Evolutionary conservation across 1,284 basidiomycete genomes (phyloP).

Genomic region (Apiotrichum mycotoxinovorans): DNA sequence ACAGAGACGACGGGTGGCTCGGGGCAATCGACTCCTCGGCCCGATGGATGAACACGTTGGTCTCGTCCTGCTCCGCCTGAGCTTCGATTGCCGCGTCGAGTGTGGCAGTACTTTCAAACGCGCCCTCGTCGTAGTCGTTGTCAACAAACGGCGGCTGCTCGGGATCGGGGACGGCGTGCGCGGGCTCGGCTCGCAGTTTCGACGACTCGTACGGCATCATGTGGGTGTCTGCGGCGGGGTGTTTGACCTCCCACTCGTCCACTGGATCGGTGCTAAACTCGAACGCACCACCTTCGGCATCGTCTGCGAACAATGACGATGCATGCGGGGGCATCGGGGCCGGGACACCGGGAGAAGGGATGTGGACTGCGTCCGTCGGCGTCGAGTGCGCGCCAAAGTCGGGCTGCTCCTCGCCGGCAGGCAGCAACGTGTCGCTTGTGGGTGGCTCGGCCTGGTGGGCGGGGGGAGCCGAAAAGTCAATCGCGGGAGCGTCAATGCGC

Average conservation of each 20-base stretch:
- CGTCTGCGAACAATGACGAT: slow-evolving; percentile 10
- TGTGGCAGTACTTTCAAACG: slow-evolving; percentile 9
- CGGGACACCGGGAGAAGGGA: slow-evolving; percentile 4
- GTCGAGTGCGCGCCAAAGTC: slow-evolving; percentile 13
- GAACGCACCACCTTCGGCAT: slow-evolving; percentile 8
- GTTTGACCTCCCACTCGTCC: slow-evolving; percentile 1
- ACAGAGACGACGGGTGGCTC: not conserved
- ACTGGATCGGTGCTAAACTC: not conserved
- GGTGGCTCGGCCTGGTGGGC: not conserved
- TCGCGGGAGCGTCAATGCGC: not conserved
- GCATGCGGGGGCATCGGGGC: slow-evolving; percentile 10
- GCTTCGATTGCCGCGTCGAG: slow-evolving; percentile 6
- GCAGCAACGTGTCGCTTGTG: not conserved
- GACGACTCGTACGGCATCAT: not conserved
- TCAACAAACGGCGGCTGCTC: not conserved
- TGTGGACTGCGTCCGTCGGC: not conserved
- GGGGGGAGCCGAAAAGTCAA: not conserved
- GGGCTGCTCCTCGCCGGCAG: slow-evolving; percentile 9
- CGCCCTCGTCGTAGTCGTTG: slow-evolving; percentile 9
- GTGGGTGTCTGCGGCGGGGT: not conserved
- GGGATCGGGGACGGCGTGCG: not conserved
- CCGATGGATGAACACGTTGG: not conserved
- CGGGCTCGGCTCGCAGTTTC: not conserved
- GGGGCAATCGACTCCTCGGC: not conserved
- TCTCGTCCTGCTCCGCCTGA: slow-evolving; percentile 2